Base-by-base conservation (phyloP, 139 green algal species). In the Microglena sp. region DNA sequence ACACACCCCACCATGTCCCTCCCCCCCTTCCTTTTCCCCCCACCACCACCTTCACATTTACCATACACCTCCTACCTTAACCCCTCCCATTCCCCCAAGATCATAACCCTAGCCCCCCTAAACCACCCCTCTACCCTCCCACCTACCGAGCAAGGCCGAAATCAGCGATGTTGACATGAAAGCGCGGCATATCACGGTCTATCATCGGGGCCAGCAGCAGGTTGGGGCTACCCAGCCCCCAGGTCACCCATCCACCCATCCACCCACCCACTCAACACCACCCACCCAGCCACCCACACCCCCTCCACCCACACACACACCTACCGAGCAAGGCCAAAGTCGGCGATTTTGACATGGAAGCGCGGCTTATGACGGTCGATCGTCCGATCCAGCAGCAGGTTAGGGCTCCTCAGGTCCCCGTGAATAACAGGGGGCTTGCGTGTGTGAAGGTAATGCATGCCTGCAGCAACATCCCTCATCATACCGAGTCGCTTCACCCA, bases 371-470 rank as follows among this genome's bases (percentile, higher is more conserved):
- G 15, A 18, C 18, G 40, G 40, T 50, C 40, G 18, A 50, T 11
- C 40, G 18, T 18, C 40, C 11, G 40, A 11, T 50, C 40, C 40
- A 50, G 40, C 40, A 50, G 40, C 15, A 50, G 40, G 40, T 50
- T 50, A 18, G 40, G 40, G 40, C 15, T 24, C 15, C 80, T 88
- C 40, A 96, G 77, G 72, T 96, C 89, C 15, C 86, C 74, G 55
- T 96, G 89, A 6, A 94, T 74, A 18, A 96, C 83, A 33, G 78
- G 73, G 7, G 86, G 87, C 26, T 58, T 76, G 60, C 79, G 83
- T 27, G 62, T 78, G 75, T 96, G 89, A 67, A 96, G 78, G 67
- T 94, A 94, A 29, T 83, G 63, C 82, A 92, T 90, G 59, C 57
- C 57, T 22, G 61, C 56, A 6, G 78, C 78, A 33, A 84, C 73